Conservation (phyloP, 148 eudicot species). For the Dysphania ambrosioides region DNA sequence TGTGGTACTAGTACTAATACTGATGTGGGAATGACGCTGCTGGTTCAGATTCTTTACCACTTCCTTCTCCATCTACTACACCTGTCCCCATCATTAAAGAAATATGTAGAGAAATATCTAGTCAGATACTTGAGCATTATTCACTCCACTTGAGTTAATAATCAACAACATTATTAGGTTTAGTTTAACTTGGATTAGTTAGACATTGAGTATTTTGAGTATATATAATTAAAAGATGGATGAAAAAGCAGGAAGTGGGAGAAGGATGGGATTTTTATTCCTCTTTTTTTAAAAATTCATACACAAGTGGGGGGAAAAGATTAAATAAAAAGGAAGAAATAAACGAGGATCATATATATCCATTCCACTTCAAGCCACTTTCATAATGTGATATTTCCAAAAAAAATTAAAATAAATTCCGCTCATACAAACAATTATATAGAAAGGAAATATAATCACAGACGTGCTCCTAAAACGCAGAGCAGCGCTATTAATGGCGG, state of each 20-base stretch:
- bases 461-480: background rate
- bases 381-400: background rate
- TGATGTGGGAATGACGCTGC: conserved; percentile 17
- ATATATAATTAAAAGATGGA: no score
- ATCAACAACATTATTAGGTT: conserved; percentile 8
- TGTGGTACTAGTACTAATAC: conserved; percentile 19
- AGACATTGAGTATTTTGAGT: no score
- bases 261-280: background rate
- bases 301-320: no score
- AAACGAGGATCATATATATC: no score
- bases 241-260: no score
- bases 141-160: background rate
- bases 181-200: no score
- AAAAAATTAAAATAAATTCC: no score
- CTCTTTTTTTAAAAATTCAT: no score
- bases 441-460: no score
- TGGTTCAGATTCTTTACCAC: conserved; percentile 37
- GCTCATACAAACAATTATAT: no score
- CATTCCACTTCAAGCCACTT: background rate
- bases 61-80: conserved; percentile 39
- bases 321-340: no score
- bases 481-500: background rate
- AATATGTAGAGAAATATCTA: background rate
- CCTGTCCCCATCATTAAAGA: conserved; percentile 35
- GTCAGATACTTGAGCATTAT: background rate